Evolutionary conservation across 2,329 filamentous ascomycete genomes (phyloP), one percentile per base, ranked within the genome.

Genomic region (Pseudohalonectria lignicola): DNA sequence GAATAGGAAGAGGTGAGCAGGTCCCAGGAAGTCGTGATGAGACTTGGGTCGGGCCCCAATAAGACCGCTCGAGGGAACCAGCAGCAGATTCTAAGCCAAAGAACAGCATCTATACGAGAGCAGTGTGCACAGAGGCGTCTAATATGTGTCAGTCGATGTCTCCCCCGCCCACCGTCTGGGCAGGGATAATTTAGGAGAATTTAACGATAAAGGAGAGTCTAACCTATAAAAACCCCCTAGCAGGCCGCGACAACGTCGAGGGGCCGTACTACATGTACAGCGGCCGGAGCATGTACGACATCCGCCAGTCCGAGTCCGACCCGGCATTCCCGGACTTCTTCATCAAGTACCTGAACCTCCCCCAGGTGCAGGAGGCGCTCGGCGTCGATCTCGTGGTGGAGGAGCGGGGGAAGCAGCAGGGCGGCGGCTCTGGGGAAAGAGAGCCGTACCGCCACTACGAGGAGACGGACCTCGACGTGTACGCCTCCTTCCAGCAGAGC

Each of bases 321-420:
- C 70, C 78, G 0, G 56, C 12, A 60, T 76, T 76, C 39, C 76
- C 78, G 2, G 57, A 54, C 18, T 74, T 73, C 42, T 76, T 74
- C 52, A 47, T 60, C 18, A 60, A 71, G 18, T 80, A 74, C 52
- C 61, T 83, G 18, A 75, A 76, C 45, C 63, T 65, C n/a, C 61
- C 66, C 9, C 46, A 54, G 4, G 62, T 75, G 1, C 67, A 72
- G 45, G 59, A 74, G 31, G 69, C 71, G 2, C 56, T 79, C 2
- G 74, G 74, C 6, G 67, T 74, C 2, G 23, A 26, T 12, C 12
- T 26, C 8, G 23, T 26, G 23, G 23, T 26, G 23, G n/a, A n/a
- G n/a, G n/a, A n/a, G n/a, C n/a, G n/a, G n/a, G n/a, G n/a, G n/a
- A n/a, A n/a, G n/a, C n/a, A n/a, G n/a, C n/a, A n/a, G n/a, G n/a